These are phyloP conservation scores for Fusarium sp. DNA, from an alignment of 2,329 filamentous ascomycete species.

Conservation along the genomic window DNA sequence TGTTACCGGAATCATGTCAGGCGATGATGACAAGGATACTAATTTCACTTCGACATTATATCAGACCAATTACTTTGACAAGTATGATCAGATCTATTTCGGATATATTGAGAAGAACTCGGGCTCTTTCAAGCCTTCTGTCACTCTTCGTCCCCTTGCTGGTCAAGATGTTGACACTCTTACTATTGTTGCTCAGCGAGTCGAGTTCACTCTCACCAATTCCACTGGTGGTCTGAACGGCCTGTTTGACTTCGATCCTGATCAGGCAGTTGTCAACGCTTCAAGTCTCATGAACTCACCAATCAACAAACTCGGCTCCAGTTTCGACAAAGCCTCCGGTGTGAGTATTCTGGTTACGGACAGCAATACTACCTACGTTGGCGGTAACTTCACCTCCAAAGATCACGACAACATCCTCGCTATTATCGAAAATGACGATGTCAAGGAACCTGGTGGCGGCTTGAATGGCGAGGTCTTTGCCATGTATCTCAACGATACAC, in stretches of 20 bases:
- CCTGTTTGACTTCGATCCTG: slow-evolving; percentile 87
- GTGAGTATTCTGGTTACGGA: slow-evolving; percentile 77
- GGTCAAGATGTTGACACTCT: slow-evolving; percentile 73
- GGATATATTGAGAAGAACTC: slow-evolving; percentile 84
- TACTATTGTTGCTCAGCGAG: slow-evolving; percentile 89
- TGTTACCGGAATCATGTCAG: slow-evolving; percentile 79
- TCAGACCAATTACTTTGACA: slow-evolving; percentile 96
- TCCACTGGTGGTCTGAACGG: slow-evolving; percentile 88
- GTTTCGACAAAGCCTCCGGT: slow-evolving; percentile 75
- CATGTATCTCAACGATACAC: slow-evolving; percentile 75
- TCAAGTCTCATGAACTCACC: slow-evolving; percentile 77
- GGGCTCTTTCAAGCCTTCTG: slow-evolving; percentile 79
- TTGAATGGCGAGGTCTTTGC: slow-evolving; percentile 83
- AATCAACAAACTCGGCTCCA: slow-evolving; percentile 81
- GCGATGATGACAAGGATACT: slow-evolving; percentile 57
- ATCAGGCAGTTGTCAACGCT: slow-evolving; percentile 63
- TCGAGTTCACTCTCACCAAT: slow-evolving; percentile 81
- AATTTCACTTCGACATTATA: slow-evolving; percentile 75
- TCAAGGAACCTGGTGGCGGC: slow-evolving; percentile 76
- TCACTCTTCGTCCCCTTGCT: slow-evolving; percentile 79
- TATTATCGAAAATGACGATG: slow-evolving; percentile 73
- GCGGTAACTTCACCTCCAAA: slow-evolving; percentile 83
- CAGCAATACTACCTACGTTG: slow-evolving; percentile 78
- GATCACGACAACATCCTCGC: slow-evolving; percentile 81
- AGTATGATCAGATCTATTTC: slow-evolving; percentile 93